Evolutionary conservation across 768 basidiomycete genomes (phyloP).

Genomic region (Termitomyces sp.): DNA sequence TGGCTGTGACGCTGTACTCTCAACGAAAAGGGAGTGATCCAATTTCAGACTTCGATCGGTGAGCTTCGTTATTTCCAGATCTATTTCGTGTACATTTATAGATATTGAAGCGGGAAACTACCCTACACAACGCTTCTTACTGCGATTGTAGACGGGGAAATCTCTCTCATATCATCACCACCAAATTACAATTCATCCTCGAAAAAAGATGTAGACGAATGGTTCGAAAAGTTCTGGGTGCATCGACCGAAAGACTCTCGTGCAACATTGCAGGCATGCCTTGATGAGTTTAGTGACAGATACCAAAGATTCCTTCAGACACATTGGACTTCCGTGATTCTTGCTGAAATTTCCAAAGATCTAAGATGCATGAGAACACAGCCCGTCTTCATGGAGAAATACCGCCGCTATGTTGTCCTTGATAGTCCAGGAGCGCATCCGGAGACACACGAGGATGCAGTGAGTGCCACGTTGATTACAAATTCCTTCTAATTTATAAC

Average conservation of each 20-base stretch:
- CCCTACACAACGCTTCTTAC: slow-evolving; percentile 33
- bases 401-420: slow-evolving; percentile 64
- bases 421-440: slow-evolving; percentile 28
- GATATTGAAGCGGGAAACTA: slow-evolving; percentile 30
- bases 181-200: slow-evolving; percentile 20
- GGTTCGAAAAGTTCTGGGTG: slow-evolving; percentile 32
- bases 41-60: slow-evolving; percentile 33
- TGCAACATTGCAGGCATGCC: slow-evolving; percentile 37
- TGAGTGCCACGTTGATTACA: slow-evolving; percentile 26
- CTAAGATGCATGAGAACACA: slow-evolving; percentile 53
- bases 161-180: slow-evolving; percentile 49
- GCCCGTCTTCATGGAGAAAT: slow-evolving; percentile 50
- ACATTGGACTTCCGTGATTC: slow-evolving; percentile 32
- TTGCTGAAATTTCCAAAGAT: slow-evolving; percentile 42
- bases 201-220: slow-evolving; percentile 19
- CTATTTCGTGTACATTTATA: background rate
- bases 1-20: slow-evolving; percentile 37
- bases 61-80: slow-evolving; percentile 10
- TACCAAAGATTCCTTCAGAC: slow-evolving; percentile 28
- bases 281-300: slow-evolving; percentile 31
- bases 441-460: slow-evolving; percentile 31
- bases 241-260: slow-evolving; percentile 25
- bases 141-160: slow-evolving; percentile 48
- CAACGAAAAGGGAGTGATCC: slow-evolving; percentile 29
- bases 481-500: background rate